Conservation (phyloP, 257 asterid species). For the Craterostigma plantagineum region DNA sequence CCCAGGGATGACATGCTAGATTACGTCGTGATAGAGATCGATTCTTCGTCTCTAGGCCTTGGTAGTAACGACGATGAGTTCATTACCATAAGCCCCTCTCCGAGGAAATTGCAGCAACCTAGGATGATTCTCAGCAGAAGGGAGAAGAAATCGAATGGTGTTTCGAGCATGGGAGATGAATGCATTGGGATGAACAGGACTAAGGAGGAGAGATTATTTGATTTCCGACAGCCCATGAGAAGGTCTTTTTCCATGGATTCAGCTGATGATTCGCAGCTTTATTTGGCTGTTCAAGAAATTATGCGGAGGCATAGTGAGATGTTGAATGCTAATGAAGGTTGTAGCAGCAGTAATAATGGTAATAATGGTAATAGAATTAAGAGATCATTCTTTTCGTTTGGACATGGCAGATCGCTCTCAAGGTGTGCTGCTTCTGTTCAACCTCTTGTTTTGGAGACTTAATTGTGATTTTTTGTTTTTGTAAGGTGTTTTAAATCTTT, state of each 20-base stretch:
- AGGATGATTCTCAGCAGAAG: constrained; percentile 3
- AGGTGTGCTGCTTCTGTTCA: too few relatives aligned
- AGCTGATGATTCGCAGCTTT: constrained; percentile 27
- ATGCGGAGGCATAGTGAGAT: constrained; percentile 11
- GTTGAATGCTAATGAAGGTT: constrained; percentile 10
- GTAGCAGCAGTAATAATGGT: constrained; percentile 13
- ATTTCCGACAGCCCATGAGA: constrained; percentile 22
- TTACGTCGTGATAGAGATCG: constrained; percentile 39
- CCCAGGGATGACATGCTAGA: constrained; percentile 25
- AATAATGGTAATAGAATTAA: constrained; percentile 8
- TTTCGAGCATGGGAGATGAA: constrained; percentile 48
- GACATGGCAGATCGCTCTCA: not conserved
- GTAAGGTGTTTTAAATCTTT: too few relatives aligned
- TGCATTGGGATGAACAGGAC: constrained; percentile 24
- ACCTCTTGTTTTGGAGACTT: too few relatives aligned
- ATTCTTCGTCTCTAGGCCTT: too few relatives aligned
- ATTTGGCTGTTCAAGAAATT: constrained; percentile 31
- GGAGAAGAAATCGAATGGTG: constrained; percentile 13
- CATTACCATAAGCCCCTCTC: too few relatives aligned
- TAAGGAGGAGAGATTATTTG: constrained; percentile 32
- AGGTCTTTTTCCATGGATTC: constrained; percentile 57
- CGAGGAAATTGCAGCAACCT: not conserved
- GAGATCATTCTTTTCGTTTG: constrained; percentile 49
- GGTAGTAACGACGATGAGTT: too few relatives aligned
- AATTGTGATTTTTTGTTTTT: too few relatives aligned